Base-by-base conservation (phyloP, 345 rosid species). In the Lepidium africanum region DNA sequence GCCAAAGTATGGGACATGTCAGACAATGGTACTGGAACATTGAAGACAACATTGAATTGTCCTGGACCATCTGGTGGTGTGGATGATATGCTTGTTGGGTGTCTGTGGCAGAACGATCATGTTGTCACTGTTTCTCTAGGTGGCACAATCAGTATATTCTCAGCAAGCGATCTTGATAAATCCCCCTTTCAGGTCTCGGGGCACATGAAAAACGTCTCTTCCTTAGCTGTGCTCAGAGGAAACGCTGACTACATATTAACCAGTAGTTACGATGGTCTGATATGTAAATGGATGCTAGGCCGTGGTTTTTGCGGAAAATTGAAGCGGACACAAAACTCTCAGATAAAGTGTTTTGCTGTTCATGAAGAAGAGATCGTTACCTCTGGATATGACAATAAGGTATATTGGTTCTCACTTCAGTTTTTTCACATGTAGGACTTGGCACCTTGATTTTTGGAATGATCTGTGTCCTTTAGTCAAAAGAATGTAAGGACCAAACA, bases 51-150 rank as follows among this genome's bases (percentile, higher is more conserved):
- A 12, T 73, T 90, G 82, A 71, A 76, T 46, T 81, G 81, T 78
- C 47, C 88, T 49, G 88, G 87, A 63, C 77, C 86, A 65, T 82
- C 85, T 2, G 96, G 96, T 13, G 96, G 96, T 68, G 82, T 93
- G 52, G 92, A 93, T 47, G 98, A 88, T 71, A 93, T 93, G 98
- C 82, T 93, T 43, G 96, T 93, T 19, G 94, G 98, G 65, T 88
- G 98, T 75, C 90, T 90, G 45, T 93, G 98, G 97, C 94, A 83
- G 76, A 87, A 88, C 72, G 85, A 86, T 76, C 84, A 90, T 79
- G 84, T 88, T 54, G 95, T 93, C 75, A 85, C 87, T 9, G 87
- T 93, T 72, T 93, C 98, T 69, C 96, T 93, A 21, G 97, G 98
- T 58, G 97, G 96, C 13, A 87, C 85, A 60, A 77, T 90, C 41